A percentile compares a stretch with the other conserved stretches of the same genome.
Evolutionary conservation across 371 early-diverging fungal genomes (phyloP).

Genomic region (Mortierella sp.): DNA sequence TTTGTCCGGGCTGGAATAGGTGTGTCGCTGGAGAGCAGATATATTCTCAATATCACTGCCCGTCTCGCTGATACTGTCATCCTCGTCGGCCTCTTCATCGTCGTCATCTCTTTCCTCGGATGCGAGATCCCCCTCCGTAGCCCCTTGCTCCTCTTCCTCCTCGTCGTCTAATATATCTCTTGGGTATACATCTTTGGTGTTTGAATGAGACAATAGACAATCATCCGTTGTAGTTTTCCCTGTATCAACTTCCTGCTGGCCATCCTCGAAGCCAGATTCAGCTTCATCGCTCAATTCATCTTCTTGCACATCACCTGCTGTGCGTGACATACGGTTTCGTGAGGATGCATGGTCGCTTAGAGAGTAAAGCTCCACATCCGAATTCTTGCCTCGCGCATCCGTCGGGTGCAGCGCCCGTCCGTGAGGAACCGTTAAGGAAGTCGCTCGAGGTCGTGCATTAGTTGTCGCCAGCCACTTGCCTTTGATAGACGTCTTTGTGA

Average conservation of each 20-base stretch:
- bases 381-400: neutral
- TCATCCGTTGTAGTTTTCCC: neutral
- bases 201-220: neutral
- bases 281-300: conserved; percentile 34
- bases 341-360: conserved; percentile 12
- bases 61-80: conserved; percentile 42
- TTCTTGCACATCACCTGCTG: conserved; percentile 27
- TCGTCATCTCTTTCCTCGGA: conserved; percentile 47
- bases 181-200: neutral
- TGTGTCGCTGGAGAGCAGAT: conserved; percentile 4
- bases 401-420: neutral
- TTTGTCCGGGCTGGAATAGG: neutral
- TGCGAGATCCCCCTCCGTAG: conserved; percentile 11
- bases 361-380: neutral
- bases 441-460: conserved; percentile 26
- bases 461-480: conserved; percentile 8
- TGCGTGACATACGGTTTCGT: conserved; percentile 1
- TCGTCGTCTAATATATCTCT: neutral
- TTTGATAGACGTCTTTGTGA: conserved; percentile 8
- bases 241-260: too few relatives aligned
- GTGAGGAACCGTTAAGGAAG: conserved; percentile 16
- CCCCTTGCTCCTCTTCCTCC: conserved; percentile 21
- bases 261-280: conserved; percentile 19
- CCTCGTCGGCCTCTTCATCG: conserved; percentile 41
- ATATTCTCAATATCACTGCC: conserved; percentile 32